phyloP scores from a whole-genome alignment of 768 basidiomycete species.

The Phanerodontia chrysosporium region DNA sequence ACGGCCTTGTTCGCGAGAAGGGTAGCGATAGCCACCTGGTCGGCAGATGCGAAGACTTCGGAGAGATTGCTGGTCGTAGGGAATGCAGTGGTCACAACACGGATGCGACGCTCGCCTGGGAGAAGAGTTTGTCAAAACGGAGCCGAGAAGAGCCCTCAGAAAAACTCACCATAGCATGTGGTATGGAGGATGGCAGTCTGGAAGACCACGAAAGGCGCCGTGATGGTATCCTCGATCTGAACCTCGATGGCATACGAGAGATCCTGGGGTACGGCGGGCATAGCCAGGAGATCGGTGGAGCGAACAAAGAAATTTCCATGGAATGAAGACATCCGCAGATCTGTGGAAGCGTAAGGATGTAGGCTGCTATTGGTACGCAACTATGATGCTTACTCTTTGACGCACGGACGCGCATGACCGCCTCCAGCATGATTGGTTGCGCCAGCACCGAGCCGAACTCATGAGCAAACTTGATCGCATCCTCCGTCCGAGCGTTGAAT shows the following conservation, averaged over 20 bases:
- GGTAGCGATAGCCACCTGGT: slow-evolving; percentile 51
- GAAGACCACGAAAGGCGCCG: slow-evolving; percentile 85
- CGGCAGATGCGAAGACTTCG: slow-evolving; percentile 54
- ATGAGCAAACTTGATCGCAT: slow-evolving; percentile 97
- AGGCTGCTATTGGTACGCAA: too few relatives aligned
- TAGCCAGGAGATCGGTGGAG: slow-evolving; percentile 92
- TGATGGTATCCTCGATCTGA: slow-evolving; percentile 92
- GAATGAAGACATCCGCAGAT: slow-evolving; percentile 94
- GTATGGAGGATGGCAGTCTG: slow-evolving; percentile 95
- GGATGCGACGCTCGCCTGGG: slow-evolving; percentile 51
- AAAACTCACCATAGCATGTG: slow-evolving; percentile 81
- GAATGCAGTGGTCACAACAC: slow-evolving; percentile 55
- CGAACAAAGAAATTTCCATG: slow-evolving; percentile 99
- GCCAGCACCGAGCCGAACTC: slow-evolving; percentile 93
- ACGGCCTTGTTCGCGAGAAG: slow-evolving; percentile 58
- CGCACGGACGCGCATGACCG: slow-evolving; percentile 97
- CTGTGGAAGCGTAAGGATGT: too few relatives aligned
- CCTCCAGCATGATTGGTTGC: slow-evolving; percentile 93
- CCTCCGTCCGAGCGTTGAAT: slow-evolving; percentile 95
- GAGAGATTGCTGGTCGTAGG: slow-evolving; percentile 55
- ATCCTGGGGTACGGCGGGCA: slow-evolving; percentile 95
- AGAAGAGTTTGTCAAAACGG: neutral
- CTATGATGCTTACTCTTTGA: slow-evolving; percentile 65
- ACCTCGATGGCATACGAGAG: slow-evolving; percentile 95
- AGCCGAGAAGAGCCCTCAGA: too few relatives aligned